Conservation (phyloP, 352 stramenopile species). For the Phytopythium helicoides region DNA sequence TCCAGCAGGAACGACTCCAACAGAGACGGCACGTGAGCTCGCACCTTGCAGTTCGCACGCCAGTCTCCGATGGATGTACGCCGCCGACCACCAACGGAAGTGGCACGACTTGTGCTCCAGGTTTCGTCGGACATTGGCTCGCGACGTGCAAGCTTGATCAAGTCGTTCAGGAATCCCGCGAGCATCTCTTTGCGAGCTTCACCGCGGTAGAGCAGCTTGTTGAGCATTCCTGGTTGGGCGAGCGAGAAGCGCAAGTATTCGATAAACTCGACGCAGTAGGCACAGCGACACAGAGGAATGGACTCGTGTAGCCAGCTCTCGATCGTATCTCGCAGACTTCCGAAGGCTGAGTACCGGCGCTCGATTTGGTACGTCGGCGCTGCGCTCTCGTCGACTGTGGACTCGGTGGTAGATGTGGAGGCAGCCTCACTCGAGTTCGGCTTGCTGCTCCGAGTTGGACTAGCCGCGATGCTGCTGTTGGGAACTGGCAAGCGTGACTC, state of each 20-base stretch:
- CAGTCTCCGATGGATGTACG: slow-evolving; percentile 8
- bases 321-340: slow-evolving; percentile 29
- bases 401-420: not conserved
- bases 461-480: not conserved
- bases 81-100: slow-evolving; percentile 9
- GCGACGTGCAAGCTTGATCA: slow-evolving; percentile 23
- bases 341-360: slow-evolving; percentile 47
- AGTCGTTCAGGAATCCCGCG: slow-evolving; percentile 33
- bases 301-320: slow-evolving; percentile 31
- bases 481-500: slow-evolving; percentile 20
- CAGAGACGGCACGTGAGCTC: slow-evolving; percentile 29
- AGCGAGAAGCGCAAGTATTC: slow-evolving; percentile 38
- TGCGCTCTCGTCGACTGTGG: not conserved
- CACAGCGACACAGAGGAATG: slow-evolving; percentile 13
- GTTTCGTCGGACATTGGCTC: not conserved
- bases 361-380: slow-evolving; percentile 33
- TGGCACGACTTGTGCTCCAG: no score
- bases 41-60: slow-evolving; percentile 26
- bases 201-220: slow-evolving; percentile 23
- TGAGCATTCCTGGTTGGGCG: slow-evolving; percentile 25
- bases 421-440: not conserved
- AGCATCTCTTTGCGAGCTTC: slow-evolving; percentile 36
- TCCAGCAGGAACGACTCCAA: slow-evolving; percentile 30
- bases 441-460: not conserved
- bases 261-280: slow-evolving; percentile 48